Percentiles rank a stretch among this genome's conserved stretches.
Evolutionary conservation across 352 stramenopile genomes (phyloP).

Genomic region (Globisporangium orthogonon): DNA sequence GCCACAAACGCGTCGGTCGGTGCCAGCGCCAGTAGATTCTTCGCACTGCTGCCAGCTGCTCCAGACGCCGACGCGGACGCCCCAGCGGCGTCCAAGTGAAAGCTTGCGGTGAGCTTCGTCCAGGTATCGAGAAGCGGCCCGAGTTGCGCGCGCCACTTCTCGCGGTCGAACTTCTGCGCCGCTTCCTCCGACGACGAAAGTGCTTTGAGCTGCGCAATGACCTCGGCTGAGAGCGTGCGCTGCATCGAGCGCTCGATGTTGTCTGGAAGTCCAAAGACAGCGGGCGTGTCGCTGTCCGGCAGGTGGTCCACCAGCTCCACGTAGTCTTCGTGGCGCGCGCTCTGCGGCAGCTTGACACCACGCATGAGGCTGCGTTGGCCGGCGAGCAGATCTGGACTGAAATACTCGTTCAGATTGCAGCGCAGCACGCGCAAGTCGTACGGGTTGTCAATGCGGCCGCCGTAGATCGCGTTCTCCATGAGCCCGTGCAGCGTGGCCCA

Average conservation of each 20-base stretch:
- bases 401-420: constrained; percentile 85
- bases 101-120: constrained; percentile 68
- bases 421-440: constrained; percentile 90
- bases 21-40: constrained; percentile 40
- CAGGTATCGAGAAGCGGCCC: constrained; percentile 88
- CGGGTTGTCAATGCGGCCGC: constrained; percentile 90
- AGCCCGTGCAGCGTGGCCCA: constrained; percentile 90
- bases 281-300: constrained; percentile 65
- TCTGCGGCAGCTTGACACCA: constrained; percentile 70
- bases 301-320: constrained; percentile 69
- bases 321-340: constrained; percentile 54
- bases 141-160: constrained; percentile 88
- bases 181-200: constrained; percentile 63
- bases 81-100: constrained; percentile 32
- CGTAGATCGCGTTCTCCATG: constrained; percentile 96
- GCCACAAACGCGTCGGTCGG: constrained; percentile 89
- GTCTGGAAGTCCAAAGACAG: constrained; percentile 88
- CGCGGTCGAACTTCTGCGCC: constrained; percentile 83
- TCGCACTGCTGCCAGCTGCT: constrained; percentile 5
- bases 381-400: constrained; percentile 70
- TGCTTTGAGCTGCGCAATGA: constrained; percentile 86
- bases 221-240: constrained; percentile 70
- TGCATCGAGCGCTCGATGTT: constrained; percentile 95
- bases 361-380: constrained; percentile 55
- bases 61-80: not conserved